phyloP scores from a whole-genome alignment of 805 yeast genomes.

The Starmerella kuoi region DNA sequence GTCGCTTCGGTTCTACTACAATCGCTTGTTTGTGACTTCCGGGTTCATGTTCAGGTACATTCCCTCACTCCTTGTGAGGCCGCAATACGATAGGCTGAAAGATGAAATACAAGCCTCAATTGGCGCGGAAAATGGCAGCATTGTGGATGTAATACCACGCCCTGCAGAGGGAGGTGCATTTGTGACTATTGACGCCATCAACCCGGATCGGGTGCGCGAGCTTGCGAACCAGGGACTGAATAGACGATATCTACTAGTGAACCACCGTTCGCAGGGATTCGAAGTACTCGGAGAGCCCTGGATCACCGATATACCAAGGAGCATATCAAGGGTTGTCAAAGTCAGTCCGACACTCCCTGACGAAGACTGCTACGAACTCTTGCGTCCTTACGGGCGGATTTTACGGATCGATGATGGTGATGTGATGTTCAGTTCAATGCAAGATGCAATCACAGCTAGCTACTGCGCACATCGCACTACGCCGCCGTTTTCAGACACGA shows the following conservation, averaged over 20 bases:
- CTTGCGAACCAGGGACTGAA: conserved; percentile 6
- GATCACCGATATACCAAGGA: conserved; percentile 83
- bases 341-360: conserved; percentile 52
- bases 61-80: conserved; percentile 15
- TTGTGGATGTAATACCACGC: conserved; percentile 48
- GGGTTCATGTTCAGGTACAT: conserved; percentile 3
- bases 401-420: conserved; percentile 30
- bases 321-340: conserved; percentile 51
- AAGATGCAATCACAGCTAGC: conserved; percentile 74
- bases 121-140: not conserved
- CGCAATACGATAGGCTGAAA: conserved; percentile 3
- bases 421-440: conserved; percentile 42
- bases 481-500: not conserved
- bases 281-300: conserved; percentile 88
- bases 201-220: conserved; percentile 24
- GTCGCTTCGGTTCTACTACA: conserved; percentile 10
- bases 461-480: conserved; percentile 63
- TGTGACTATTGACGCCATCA: conserved; percentile 59
- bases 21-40: conserved; percentile 9
- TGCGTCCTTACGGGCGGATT: conserved; percentile 80
- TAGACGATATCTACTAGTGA: conserved; percentile 10
- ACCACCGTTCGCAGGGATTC: conserved; percentile 32
- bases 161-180: conserved; percentile 89
- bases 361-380: conserved; percentile 65
- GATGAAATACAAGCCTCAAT: not conserved